Base-by-base conservation (phyloP, 2,329 filamentous ascomycete species). In the Colletotrichum eleusines region DNA sequence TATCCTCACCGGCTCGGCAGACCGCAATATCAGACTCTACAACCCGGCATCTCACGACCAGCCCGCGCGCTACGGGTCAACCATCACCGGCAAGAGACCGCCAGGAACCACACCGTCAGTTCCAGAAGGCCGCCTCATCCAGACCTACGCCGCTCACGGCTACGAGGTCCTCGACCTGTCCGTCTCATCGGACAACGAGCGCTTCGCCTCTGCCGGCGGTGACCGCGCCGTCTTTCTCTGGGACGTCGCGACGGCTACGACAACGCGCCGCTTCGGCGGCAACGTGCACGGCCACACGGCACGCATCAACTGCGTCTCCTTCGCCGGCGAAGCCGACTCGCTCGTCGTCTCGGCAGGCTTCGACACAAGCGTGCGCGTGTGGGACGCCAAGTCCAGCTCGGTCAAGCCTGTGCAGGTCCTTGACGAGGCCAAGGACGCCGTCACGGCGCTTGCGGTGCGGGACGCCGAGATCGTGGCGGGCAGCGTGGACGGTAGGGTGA, bases 161-260 rank as follows among this genome's bases (percentile, higher is more conserved):
- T 97, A 99, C 84, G 92, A 95, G 75, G 92, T 99, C 9, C 90
- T 98, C 71, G 92, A 93, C 74, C 86, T 99, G 48, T 86, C 88
- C 63, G 92, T 98, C 60, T 84, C 89, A 9, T 78, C 84, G 31
- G 91, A 94, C 82, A 99, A 99, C 81, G 88, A 94, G 74, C 90
- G 90, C 53, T 98, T 99, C 80, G 91, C 91, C 12, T 95, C 91
- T n/a, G 89, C 90, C 1, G 96, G 96, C 74, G 96, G 96, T 70
- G 96, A 99, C 83, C 93, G 95, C 75, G 87, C 89, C 72, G 94
- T 97, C 0, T 98, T 98, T 78, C 86, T 98, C 6, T 98, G 96
- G 96, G 96, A 99, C 81, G 96, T 98, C 0, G 86, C 91, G 57
- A 92, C 91, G 3, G 94, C 92, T 23, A 86, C 89, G 75, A 97